Base-by-base conservation (phyloP, 805 yeast species). In the Yarrowia porcina region DNA sequence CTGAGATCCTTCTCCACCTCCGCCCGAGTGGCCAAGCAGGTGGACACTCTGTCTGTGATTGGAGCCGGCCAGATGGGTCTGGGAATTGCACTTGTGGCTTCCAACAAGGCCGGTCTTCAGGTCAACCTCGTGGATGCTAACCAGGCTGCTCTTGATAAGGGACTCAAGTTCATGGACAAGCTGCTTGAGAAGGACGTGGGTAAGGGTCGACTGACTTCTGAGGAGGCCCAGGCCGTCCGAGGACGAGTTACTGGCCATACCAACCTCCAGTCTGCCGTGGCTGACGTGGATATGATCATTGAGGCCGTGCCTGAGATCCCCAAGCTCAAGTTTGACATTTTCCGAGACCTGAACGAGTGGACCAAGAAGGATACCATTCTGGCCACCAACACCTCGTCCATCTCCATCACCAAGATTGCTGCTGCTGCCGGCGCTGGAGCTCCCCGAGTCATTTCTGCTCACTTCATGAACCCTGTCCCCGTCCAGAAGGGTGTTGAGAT, bases 41-140 rank as follows among this genome's bases (percentile, higher is more conserved):
- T 72, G 17, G 63, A 66, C 60, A 64, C 69, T 11, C 62, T 76
- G 44, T 72, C 76, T 7, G 79, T 76, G 13, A 70, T 77, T 42
- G 80, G 80, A 25, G 76, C 79, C 2, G 80, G 80, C 63, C 80
- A 77, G 66, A 77, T 77, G 80, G 76, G 80, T 28, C 73, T 74
- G 0, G 80, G 80, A 13, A 77, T 77, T 45, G 80, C 80, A 36
- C 71, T 74, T 36, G 79, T 75, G 2, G 79, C 80, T 4, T 75
- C 79, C 39, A 70, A 74, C 15, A 72, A 71, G 57, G 77, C 78
- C 41, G 70, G 72, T 30, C 69, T 74, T 13, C 69, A 72, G 20
- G 80, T 77, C 13, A 67, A 69, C 25, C 64, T 77, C 33, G 64
- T 75, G 27, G 80, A 77, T 67, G 68, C 63, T 52, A 71, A 74